Evolutionary conservation across 768 basidiomycete species (phyloP), one percentile per base, ranked within the genome.

Genomic region (Multifurca ochricompacta): DNA sequence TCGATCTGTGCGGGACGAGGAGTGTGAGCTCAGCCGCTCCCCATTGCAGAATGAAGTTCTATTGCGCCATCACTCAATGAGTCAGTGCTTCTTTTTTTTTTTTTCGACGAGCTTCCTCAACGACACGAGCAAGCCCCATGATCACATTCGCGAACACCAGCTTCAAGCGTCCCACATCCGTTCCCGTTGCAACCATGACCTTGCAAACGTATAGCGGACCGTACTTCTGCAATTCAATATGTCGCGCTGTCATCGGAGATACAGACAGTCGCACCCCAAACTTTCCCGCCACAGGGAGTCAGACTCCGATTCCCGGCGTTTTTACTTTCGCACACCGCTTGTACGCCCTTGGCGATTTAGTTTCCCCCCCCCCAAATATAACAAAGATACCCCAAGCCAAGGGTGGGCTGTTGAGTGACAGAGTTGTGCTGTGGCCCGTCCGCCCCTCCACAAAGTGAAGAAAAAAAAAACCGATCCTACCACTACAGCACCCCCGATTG

Each of bases 181-280:
- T 10, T 10, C 9, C 42, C 18, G 42, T 31, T 27, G 31, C 19
- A 16, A 51, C 18, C 31, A 19, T 47, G 46, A 32, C 13, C 32
- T 43, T 16, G 43, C 32, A 35, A 45, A 35, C 44, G 32, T 37
- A 53, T 32, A 40, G 21, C 21, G 18, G 4, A 31, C 28, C 19
- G 25, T 14, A 45, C 36, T 52, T 52, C 43, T 52, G 25, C 51
- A 45, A 45, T 52, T 45, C 51, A 52, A 44, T 35, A 18, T 44
- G 18, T 32, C 18, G 35, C 34, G 41, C 43, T 44, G 43, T 53
- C 36, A 37, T 46, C 51, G 51, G 43, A 46, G 44, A 46, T 46
- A 36, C 25, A n/a, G 51, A 21, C 37, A 41, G 28, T 13, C 35
- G 44, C 41, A n/a, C 34, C 44, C 27, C 42, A 37, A 46, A 39